These are phyloP conservation scores for Cryphonectria nitschkei DNA, from an alignment of 2,329 filamentous ascomycete species.

Conservation along the genomic window DNA sequence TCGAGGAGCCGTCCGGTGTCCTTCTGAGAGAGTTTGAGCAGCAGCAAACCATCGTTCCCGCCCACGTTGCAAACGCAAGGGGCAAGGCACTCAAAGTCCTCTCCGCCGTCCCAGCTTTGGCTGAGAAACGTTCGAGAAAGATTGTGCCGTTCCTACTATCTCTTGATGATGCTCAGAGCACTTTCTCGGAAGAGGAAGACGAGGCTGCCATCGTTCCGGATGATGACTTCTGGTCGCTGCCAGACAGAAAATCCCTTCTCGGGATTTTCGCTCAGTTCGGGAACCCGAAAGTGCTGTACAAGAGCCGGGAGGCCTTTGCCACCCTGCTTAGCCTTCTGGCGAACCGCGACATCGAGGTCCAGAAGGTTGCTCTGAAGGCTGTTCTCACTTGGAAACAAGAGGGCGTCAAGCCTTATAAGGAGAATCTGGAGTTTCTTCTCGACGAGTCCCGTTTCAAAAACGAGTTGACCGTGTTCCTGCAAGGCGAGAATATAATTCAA, in stretches of 20 bases:
- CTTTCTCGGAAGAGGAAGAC: constrained; percentile 41
- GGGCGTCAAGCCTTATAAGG: constrained; percentile 75
- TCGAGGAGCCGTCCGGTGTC: constrained; percentile 57
- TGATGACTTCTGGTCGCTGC: constrained; percentile 65
- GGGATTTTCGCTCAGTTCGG: constrained; percentile 80
- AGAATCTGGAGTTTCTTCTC: constrained; percentile 82
- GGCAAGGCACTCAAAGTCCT: constrained; percentile 81
- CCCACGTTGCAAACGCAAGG: constrained; percentile 62
- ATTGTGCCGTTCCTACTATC: constrained; percentile 84
- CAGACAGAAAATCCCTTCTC: constrained; percentile 83
- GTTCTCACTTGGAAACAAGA: constrained; percentile 88
- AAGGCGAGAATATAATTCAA: constrained; percentile 73
- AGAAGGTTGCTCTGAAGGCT: constrained; percentile 81
- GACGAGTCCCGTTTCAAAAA: constrained; percentile 93
- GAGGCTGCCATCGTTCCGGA: constrained; percentile 46
- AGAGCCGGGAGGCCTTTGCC: constrained; percentile 73
- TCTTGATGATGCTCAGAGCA: constrained; percentile 68
- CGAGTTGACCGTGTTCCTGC: constrained; percentile 87
- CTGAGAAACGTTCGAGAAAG: constrained; percentile 82
- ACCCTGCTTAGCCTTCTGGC: constrained; percentile 75
- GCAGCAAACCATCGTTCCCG: constrained; percentile 56
- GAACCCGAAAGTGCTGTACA: constrained; percentile 85
- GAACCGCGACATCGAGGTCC: constrained; percentile 89
- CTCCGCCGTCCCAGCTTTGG: constrained; percentile 71
- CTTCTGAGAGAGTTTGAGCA: constrained; percentile 68